These are phyloP conservation scores for Persicaria maculosa DNA, from an alignment of 148 eudicot genomes.

Conservation along the genomic window DNA sequence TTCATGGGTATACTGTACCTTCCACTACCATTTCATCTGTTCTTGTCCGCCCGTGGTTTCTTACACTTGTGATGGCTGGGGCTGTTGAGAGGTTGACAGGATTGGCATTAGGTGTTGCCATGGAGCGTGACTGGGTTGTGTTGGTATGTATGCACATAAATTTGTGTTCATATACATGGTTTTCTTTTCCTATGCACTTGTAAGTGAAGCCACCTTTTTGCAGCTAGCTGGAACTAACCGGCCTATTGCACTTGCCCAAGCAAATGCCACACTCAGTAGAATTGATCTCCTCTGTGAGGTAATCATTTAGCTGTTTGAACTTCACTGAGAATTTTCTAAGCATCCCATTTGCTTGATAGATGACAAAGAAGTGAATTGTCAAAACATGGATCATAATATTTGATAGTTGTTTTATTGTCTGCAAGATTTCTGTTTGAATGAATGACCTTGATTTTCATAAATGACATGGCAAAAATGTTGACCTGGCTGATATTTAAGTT, in stretches of 20 bases:
- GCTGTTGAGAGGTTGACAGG: slow-evolving; percentile 85
- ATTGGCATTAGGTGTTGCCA: slow-evolving; percentile 83
- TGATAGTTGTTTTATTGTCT: neutral
- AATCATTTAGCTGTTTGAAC: slow-evolving; percentile 1
- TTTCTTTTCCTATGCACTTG: slow-evolving; percentile 8
- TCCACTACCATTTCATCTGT: slow-evolving; percentile 34
- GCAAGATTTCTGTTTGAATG: neutral
- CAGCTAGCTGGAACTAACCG: slow-evolving; percentile 91
- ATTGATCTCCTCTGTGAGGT: slow-evolving; percentile 96
- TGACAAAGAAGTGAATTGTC: neutral
- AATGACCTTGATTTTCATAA: neutral
- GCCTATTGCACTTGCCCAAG: slow-evolving; percentile 91
- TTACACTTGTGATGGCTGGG: slow-evolving; percentile 66
- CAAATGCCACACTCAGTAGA: slow-evolving; percentile 80
- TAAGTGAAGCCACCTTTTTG: slow-evolving; percentile 13
- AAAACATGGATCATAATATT: neutral
- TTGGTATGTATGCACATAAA: slow-evolving; percentile 33
- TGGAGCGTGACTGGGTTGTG: slow-evolving; percentile 98
- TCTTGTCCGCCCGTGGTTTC: slow-evolving; percentile 79
- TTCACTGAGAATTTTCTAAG: neutral
- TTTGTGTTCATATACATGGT: neutral
- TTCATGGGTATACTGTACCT: slow-evolving; percentile 51
- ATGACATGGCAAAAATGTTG: neutral
- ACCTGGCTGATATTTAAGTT: neutral
- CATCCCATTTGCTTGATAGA: neutral